Conservation (phyloP, 1,284 basidiomycete genomes). For the Cryptococcus sp. region DNA sequence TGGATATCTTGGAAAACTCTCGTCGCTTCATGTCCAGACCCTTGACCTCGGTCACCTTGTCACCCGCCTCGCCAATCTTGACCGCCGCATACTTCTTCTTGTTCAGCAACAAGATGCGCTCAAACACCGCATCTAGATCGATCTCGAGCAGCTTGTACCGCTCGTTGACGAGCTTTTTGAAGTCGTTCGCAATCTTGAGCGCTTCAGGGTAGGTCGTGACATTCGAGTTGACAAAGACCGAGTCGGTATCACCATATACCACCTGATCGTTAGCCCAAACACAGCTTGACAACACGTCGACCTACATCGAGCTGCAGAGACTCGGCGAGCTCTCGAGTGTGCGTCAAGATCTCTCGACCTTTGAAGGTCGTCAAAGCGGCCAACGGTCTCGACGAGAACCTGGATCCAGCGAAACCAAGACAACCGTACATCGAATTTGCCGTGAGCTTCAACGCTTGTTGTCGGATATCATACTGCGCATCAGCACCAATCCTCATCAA, state of each 20-base stretch:
- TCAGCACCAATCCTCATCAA: conserved; percentile 5
- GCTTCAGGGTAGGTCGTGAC: conserved; percentile 82
- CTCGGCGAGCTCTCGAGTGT: conserved; percentile 89
- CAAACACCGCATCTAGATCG: conserved; percentile 91
- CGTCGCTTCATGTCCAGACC: conserved; percentile 98
- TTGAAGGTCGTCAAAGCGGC: conserved; percentile 97
- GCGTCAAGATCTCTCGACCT: conserved; percentile 93
- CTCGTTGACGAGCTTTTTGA: conserved; percentile 96
- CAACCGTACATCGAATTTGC: conserved; percentile 99
- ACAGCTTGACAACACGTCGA: no score
- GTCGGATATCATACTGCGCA: conserved; percentile 85
- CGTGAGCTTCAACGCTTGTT: conserved; percentile 93
- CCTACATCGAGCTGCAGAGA: conserved; percentile 79
- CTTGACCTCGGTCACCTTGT: conserved; percentile 82
- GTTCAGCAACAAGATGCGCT: conserved; percentile 85
- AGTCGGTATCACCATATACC: conserved; percentile 98
- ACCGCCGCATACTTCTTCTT: conserved; percentile 99
- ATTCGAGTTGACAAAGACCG: conserved; percentile 97
- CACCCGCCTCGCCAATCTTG: conserved; percentile 75
- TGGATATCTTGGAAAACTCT: conserved; percentile 89
- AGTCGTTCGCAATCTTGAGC: conserved; percentile 80
- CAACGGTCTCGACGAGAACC: conserved; percentile 94
- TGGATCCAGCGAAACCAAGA: conserved; percentile 93
- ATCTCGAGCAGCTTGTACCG: conserved; percentile 93
- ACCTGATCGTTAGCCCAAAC: no score